Percentiles rank a stretch among this genome's conserved stretches.
phyloP scores from a whole-genome alignment of 139 green algal species.

The Coelastrella sp. region DNA sequence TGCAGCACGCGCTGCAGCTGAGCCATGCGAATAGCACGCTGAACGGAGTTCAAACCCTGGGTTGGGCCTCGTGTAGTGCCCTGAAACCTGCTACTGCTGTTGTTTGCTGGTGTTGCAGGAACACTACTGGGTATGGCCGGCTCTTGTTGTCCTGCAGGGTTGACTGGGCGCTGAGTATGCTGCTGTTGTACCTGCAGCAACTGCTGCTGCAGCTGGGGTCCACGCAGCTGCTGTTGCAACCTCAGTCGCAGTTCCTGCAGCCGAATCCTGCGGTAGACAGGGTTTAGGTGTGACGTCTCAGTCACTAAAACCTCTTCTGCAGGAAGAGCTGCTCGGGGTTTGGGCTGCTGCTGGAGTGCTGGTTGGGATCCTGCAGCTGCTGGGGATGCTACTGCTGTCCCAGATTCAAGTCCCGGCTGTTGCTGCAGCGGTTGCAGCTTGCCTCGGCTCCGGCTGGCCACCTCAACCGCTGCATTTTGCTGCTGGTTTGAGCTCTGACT shows the following conservation, averaged over 20 bases:
- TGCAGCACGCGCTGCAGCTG: constrained; percentile 5
- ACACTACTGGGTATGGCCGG: not conserved
- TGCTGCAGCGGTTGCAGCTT: not conserved
- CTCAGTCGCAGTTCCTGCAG: constrained; percentile 28
- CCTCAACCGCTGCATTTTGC: not conserved
- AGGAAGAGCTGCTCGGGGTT: not conserved
- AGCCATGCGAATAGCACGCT: constrained; percentile 17
- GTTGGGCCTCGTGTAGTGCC: not conserved
- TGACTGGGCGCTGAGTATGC: not conserved
- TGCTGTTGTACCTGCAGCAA: constrained; percentile 24
- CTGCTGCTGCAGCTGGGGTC: constrained; percentile 27
- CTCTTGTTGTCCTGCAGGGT: not conserved
- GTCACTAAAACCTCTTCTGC: constrained; percentile 19
- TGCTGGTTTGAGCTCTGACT: not conserved
- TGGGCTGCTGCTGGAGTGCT: not conserved
- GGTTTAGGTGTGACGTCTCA: constrained; percentile 17
- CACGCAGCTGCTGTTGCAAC: constrained; percentile 15
- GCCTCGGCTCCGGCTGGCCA: not conserved
- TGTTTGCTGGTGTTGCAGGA: not conserved
- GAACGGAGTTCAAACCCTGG: constrained; percentile 7
- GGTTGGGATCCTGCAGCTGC: not conserved
- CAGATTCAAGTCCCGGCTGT: not conserved
- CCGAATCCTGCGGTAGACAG: constrained; percentile 22
- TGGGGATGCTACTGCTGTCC: not conserved
- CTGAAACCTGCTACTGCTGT: not conserved